A percentile compares a stretch with the other conserved stretches of the same genome.
phyloP scores from a whole-genome alignment of 2,329 filamentous ascomycete genomes.

The Nemania sp. region DNA sequence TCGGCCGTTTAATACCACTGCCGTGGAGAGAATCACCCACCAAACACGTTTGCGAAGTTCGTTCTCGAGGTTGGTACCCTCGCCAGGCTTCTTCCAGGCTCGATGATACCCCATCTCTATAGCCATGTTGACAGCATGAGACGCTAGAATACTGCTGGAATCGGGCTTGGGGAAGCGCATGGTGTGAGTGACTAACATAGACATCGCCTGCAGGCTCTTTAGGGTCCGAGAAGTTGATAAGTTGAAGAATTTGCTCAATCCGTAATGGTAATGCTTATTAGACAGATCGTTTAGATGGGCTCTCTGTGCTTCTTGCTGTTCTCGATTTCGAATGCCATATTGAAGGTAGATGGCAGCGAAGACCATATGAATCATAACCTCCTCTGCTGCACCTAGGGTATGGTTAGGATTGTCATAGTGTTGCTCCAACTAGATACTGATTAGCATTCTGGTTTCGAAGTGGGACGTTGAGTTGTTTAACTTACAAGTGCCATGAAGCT shows the following conservation, averaged over 20 bases:
- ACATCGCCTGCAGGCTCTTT: conserved; percentile 71
- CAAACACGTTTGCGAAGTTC: conserved; percentile 79
- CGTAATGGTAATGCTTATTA: conserved; percentile 78
- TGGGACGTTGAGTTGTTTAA: conserved; percentile 8
- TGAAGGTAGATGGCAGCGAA: conserved; percentile 79
- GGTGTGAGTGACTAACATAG: conserved; percentile 71
- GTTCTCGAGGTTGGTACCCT: conserved; percentile 62
- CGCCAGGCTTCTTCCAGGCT: conserved; percentile 57
- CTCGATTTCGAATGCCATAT: conserved; percentile 69
- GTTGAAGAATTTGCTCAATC: conserved; percentile 68
- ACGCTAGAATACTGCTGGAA: conserved; percentile 69
- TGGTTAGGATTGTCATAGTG: conserved; percentile 73
- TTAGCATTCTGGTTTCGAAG: conserved; percentile 25
- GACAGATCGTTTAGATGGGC: conserved; percentile 64
- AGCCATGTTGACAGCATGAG: conserved; percentile 67
- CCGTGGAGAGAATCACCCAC: conserved; percentile 70
- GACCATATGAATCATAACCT: conserved; percentile 75
- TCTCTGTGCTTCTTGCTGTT: conserved; percentile 56
- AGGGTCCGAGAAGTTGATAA: conserved; percentile 64
- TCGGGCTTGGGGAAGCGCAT: conserved; percentile 80
- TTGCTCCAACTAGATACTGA: conserved; percentile 54
- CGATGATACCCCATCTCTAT: conserved; percentile 77
- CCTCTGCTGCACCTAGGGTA: conserved; percentile 64
- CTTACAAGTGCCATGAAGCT: conserved; percentile 70
- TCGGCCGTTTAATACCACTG: conserved; percentile 71